Evolutionary conservation across 2,329 filamentous ascomycete species (phyloP).

Genomic region (Colletotrichum brevisporum): DNA sequence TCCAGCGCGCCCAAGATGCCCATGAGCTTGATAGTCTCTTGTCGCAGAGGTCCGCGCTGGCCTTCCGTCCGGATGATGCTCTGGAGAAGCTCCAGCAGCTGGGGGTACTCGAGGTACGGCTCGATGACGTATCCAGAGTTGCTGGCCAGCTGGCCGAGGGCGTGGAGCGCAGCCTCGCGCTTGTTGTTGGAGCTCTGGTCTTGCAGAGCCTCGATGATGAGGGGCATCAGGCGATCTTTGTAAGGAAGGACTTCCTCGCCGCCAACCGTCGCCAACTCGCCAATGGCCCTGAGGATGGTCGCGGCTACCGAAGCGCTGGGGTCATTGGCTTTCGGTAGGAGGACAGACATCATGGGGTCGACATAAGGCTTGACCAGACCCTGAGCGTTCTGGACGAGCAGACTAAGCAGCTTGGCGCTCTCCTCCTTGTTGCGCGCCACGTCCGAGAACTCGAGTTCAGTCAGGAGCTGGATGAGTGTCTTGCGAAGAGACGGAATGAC

Average conservation of each 20-base stretch:
- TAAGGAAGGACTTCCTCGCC: constrained; percentile 95
- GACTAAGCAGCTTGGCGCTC: constrained; percentile 91
- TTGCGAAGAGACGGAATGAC: constrained; percentile 97
- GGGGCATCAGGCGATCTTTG: constrained; percentile 92
- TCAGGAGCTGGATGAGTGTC: constrained; percentile 94
- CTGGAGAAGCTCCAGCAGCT: constrained; percentile 92
- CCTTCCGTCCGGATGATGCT: constrained; percentile 93
- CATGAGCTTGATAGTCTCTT: constrained; percentile 96
- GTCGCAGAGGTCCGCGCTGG: constrained; percentile 85
- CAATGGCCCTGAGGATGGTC: constrained; percentile 94
- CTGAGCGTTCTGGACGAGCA: constrained; percentile 93
- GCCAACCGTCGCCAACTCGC: constrained; percentile 93
- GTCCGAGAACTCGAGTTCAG: constrained; percentile 96
- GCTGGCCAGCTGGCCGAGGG: constrained; percentile 91
- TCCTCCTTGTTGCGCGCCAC: constrained; percentile 96
- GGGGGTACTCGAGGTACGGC: constrained; percentile 94
- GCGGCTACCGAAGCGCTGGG: constrained; percentile 89
- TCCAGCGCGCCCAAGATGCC: constrained; percentile 95
- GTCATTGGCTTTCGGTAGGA: constrained; percentile 94
- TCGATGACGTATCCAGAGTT: constrained; percentile 98
- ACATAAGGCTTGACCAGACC: constrained; percentile 96
- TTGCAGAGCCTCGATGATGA: constrained; percentile 93
- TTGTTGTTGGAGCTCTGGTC: constrained; percentile 93
- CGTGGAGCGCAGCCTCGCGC: constrained; percentile 90
- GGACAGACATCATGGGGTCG: constrained; percentile 93